Percentiles rank a stretch among this genome's conserved stretches.
Evolutionary conservation across 140 eudicot species (phyloP).

Genomic region (Anethum foeniculum): DNA sequence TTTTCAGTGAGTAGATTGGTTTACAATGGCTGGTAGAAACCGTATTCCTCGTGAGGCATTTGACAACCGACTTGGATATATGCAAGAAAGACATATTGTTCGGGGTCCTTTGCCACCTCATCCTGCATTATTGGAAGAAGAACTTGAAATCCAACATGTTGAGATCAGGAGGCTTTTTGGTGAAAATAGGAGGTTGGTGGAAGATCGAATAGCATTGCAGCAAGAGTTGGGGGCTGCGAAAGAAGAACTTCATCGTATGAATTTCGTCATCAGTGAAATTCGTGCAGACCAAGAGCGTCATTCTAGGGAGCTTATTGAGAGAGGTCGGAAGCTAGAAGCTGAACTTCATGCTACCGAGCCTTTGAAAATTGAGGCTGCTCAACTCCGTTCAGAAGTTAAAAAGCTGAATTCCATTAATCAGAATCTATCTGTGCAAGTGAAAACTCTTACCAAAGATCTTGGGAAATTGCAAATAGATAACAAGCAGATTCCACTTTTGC

Average conservation of each 20-base stretch:
- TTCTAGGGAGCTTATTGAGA: slow-evolving; percentile 69
- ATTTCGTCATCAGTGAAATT: slow-evolving; percentile 52
- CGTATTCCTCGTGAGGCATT: slow-evolving; percentile 55
- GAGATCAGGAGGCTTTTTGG: slow-evolving; percentile 77
- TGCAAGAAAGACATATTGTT: slow-evolving; percentile 36
- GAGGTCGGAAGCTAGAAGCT: slow-evolving; percentile 75
- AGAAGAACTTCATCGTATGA: slow-evolving; percentile 72
- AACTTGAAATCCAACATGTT: slow-evolving; percentile 73
- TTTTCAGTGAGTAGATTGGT: slow-evolving; percentile 10
- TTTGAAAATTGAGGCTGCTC: slow-evolving; percentile 51
- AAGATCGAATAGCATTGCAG: slow-evolving; percentile 67
- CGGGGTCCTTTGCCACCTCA: slow-evolving; percentile 70
- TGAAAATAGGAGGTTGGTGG: slow-evolving; percentile 77
- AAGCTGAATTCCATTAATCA: slow-evolving; percentile 52
- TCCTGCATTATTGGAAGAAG: slow-evolving; percentile 84
- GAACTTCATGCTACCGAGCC: slow-evolving; percentile 86
- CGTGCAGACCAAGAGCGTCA: slow-evolving; percentile 69
- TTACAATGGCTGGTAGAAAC: slow-evolving; percentile 66
- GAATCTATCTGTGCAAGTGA: slow-evolving; percentile 58
- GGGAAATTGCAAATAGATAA: slow-evolving; percentile 58
- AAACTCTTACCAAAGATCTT: slow-evolving; percentile 50
- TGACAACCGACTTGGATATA: slow-evolving; percentile 60
- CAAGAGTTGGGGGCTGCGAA: slow-evolving; percentile 61
- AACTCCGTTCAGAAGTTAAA: slow-evolving; percentile 63
- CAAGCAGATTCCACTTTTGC: slow-evolving; percentile 68